These are phyloP conservation scores for Tympanopsis confertula DNA, from an alignment of 2,329 filamentous ascomycete species.

Conservation along the genomic window DNA sequence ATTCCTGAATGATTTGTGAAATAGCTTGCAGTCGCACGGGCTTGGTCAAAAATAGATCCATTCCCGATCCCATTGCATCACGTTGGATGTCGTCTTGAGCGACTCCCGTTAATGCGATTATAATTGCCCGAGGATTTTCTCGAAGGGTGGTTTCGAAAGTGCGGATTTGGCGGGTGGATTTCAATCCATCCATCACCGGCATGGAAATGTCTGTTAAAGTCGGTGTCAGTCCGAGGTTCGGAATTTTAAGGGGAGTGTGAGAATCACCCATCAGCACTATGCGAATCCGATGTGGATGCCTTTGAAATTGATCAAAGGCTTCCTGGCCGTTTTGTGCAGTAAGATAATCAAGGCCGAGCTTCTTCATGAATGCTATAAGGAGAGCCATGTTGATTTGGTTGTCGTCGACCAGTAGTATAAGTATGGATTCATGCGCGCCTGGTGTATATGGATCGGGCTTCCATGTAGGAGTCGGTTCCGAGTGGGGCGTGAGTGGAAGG, in stretches of 20 bases:
- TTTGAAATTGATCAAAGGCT: not conserved
- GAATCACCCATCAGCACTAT: not conserved
- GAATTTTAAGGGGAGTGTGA: no score
- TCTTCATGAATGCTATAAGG: not conserved
- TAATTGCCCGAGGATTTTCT: slow-evolving; percentile 5
- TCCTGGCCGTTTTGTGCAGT: not conserved
- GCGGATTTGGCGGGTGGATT: slow-evolving; percentile 15
- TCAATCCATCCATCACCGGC: slow-evolving; percentile 21
- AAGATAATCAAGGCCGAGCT: not conserved
- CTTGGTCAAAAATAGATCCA: slow-evolving; percentile 19
- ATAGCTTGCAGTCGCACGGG: slow-evolving; percentile 9
- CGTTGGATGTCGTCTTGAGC: slow-evolving; percentile 14
- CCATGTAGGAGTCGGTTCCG: not conserved
- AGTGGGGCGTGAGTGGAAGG: not conserved
- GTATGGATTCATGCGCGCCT: not conserved
- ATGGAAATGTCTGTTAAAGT: slow-evolving; percentile 19
- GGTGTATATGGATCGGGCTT: not conserved
- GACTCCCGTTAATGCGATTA: slow-evolving; percentile 17
- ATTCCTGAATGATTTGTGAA: no score
- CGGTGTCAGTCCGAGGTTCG: not conserved
- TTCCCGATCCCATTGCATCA: slow-evolving; percentile 16
- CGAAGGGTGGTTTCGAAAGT: slow-evolving; percentile 7
- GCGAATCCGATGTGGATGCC: not conserved
- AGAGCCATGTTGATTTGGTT: not conserved
- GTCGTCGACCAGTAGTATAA: not conserved